A percentile compares a stretch with the other conserved stretches of the same genome.
These are phyloP conservation scores for Kwoniella sp. DNA, from an alignment of 768 basidiomycete genomes.

Conservation along the genomic window DNA sequence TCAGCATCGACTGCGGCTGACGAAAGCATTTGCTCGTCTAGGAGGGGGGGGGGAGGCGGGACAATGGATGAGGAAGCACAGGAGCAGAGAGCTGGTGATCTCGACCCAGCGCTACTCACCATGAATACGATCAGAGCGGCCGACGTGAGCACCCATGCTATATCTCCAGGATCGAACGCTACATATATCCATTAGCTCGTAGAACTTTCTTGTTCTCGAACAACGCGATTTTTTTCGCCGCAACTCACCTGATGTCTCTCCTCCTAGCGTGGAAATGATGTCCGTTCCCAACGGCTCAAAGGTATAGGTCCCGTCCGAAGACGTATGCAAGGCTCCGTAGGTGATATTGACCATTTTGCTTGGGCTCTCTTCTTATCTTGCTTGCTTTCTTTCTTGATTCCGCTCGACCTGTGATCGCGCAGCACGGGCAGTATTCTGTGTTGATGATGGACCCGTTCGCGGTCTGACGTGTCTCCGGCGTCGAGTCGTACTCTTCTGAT, in stretches of 20 bases:
- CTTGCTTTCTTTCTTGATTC: neutral
- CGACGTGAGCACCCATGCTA: constrained; percentile 44
- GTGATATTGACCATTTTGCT: constrained; percentile 40
- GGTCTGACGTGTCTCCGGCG: no score
- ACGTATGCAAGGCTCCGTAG: constrained; percentile 32
- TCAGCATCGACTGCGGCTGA: neutral
- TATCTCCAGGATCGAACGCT: constrained; percentile 50
- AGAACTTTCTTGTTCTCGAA: no score
- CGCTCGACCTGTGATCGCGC: neutral
- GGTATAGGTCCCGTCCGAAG: constrained; percentile 15
- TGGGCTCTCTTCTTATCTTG: no score
- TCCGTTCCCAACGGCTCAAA: constrained; percentile 42
- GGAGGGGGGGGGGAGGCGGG: constrained; percentile 33
- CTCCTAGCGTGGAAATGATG: constrained; percentile 29
- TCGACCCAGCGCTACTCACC: constrained; percentile 31
- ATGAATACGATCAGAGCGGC: constrained; percentile 50
- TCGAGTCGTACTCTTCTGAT: no score
- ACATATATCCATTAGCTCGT: neutral
- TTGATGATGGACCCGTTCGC: no score
- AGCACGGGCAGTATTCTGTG: no score
- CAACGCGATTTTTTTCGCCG: neutral
- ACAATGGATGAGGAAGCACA: constrained; percentile 24
- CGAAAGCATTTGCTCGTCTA: no score
- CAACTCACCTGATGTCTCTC: constrained; percentile 26
- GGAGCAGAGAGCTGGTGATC: neutral